A percentile compares a stretch with the other conserved stretches of the same genome.
Evolutionary conservation across 441 rosid genomes (phyloP).

Genomic region (Erysimum pusillum): DNA sequence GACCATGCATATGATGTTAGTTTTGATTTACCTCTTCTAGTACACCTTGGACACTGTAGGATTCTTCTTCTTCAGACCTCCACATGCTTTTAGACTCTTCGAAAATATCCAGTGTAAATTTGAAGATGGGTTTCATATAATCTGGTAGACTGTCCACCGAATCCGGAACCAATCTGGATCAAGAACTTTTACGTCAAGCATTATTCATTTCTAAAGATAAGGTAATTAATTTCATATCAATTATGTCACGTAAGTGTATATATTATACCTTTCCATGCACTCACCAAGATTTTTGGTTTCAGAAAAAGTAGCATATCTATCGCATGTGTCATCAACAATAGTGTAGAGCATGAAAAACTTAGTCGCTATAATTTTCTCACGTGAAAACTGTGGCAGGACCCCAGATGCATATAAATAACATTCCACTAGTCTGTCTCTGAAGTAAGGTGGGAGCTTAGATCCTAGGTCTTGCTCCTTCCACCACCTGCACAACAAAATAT

Average conservation of each 20-base stretch:
- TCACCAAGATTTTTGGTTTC: constrained; percentile 41
- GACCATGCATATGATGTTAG: too few relatives aligned
- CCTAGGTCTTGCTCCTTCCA: constrained; percentile 39
- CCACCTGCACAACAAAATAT: not conserved
- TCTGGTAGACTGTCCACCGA: not conserved
- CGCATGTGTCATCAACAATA: constrained; percentile 55
- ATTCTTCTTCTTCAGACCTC: not conserved
- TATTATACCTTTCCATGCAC: constrained; percentile 45
- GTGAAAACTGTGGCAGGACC: constrained; percentile 34
- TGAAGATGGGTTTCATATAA: constrained; percentile 13
- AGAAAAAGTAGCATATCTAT: constrained; percentile 50
- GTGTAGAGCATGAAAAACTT: not conserved
- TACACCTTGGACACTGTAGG: too few relatives aligned
- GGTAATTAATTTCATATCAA: too few relatives aligned
- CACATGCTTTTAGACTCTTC: constrained; percentile 11
- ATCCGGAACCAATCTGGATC: not conserved
- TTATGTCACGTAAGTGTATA: too few relatives aligned
- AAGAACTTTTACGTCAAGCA: too few relatives aligned
- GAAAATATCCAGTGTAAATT: not conserved
- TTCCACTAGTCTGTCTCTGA: constrained; percentile 47
- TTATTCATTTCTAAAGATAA: too few relatives aligned
- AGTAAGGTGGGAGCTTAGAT: constrained; percentile 43
- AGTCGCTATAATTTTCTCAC: constrained; percentile 28
- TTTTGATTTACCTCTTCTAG: too few relatives aligned
- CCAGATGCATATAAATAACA: not conserved